Conservation (phyloP, 2,329 filamentous ascomycete species). For the Fusarium camptoceras region DNA sequence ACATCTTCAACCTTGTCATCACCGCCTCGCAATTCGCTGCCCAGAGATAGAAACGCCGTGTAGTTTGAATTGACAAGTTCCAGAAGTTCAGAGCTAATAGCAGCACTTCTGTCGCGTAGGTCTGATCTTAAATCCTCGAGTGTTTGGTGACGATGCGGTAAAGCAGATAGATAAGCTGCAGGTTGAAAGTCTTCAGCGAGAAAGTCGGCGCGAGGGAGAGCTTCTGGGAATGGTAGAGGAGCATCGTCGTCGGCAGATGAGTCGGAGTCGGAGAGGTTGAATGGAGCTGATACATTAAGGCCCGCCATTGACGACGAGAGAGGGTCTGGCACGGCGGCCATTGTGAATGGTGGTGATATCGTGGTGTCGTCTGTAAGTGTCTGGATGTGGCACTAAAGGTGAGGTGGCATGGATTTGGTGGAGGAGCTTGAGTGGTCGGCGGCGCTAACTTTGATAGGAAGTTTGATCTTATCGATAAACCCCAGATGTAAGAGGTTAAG, state of each 20-base stretch:
- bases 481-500: neutral
- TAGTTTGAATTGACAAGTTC: slow-evolving; percentile 98
- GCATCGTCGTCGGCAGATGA: slow-evolving; percentile 67
- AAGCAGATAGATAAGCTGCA: slow-evolving; percentile 80
- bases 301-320: slow-evolving; percentile 45
- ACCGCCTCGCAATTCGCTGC: slow-evolving; percentile 83
- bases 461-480: slow-evolving; percentile 35
- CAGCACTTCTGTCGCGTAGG: slow-evolving; percentile 81
- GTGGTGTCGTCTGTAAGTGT: slow-evolving; percentile 23
- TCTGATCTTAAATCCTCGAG: slow-evolving; percentile 93
- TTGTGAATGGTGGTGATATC: slow-evolving; percentile 14
- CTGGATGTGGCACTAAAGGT: slow-evolving; percentile 31
- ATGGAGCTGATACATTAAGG: slow-evolving; percentile 48
- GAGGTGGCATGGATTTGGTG: slow-evolving; percentile 40
- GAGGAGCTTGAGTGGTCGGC: slow-evolving; percentile 25
- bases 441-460: slow-evolving; percentile 22
- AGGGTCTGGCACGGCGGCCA: slow-evolving; percentile 45
- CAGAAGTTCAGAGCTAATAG: slow-evolving; percentile 86
- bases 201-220: slow-evolving; percentile 86
- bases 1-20: slow-evolving; percentile 94
- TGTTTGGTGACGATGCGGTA: slow-evolving; percentile 91
- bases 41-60: slow-evolving; percentile 87
- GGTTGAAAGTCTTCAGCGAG: slow-evolving; percentile 82
- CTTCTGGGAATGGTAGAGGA: slow-evolving; percentile 87
- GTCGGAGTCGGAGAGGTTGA: slow-evolving; percentile 58